Base-by-base conservation (phyloP, 1,139 yeast species). In the Citeromyces siamensis region DNA sequence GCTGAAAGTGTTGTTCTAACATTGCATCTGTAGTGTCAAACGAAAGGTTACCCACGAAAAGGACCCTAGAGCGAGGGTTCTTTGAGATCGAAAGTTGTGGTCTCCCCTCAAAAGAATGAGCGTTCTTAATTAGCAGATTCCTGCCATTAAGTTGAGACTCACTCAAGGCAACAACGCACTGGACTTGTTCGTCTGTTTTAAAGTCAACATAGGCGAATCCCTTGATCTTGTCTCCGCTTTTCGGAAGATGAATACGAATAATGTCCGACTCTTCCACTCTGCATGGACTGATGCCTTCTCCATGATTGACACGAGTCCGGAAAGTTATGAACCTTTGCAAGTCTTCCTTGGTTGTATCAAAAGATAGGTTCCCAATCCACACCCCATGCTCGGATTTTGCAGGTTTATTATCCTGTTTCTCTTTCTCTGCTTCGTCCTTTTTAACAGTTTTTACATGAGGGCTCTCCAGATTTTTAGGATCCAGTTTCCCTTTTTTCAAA, bases 171-270 rank as follows among this genome's bases (percentile, higher is more conserved):
- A 90, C 63, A 3, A 79, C 85, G 2, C 75, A 59, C n/a, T 64
- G 56, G 51, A 81, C 75, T 44, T 82, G 84, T 27, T 66, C 69
- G 35, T 62, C 66, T 5, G 73, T 68, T n/a, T 67, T 63, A 48
- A 93, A 77, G 55, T 90, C 97, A 42, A 90, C 71, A 53, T 90
- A 88, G 3, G 96, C 95, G 59, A 88, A 90, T 1, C 98, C 98
- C 50, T 78, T 79, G 45, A 73, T 73, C 51, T 75, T 75, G 33
- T 58, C 64, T 14, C 58, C 60, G 36, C 68, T 73, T 44, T 71
- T 68, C 18, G 93, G 93, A 47, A 81, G 53, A 46, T 81, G 77
- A 32, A 79, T 61, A 56, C 90, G 64, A 2, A 72, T 51, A 32
- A 81, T 71, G 43, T 76, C 77, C 1, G 47, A 48, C 38, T 70